These are phyloP conservation scores for Flaveria bidentis DNA, from an alignment of 129 eudicot species.

Conservation along the genomic window DNA sequence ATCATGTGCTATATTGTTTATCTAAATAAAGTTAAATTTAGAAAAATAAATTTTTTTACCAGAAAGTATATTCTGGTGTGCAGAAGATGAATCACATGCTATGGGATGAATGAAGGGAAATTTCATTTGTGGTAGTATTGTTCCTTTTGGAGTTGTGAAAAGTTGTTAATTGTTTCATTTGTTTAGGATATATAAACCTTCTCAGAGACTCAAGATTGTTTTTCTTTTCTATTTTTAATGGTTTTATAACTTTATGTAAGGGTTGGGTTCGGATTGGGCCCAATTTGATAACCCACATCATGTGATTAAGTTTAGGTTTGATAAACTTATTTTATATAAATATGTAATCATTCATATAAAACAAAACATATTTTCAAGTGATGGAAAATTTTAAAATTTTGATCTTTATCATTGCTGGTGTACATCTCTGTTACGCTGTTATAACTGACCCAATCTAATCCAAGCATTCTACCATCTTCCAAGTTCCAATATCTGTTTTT, in stretches of 20 bases:
- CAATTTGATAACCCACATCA: background rate
- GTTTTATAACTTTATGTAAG: constrained; percentile 17
- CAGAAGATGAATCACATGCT: constrained; percentile 5
- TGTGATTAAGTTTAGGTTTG: constrained; percentile 4
- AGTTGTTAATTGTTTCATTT: constrained; percentile 32
- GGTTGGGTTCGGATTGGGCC: constrained; percentile 7
- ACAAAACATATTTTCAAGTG: background rate
- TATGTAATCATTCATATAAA: background rate
- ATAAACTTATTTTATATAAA: background rate
- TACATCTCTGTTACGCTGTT: too few relatives aligned
- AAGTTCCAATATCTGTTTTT: too few relatives aligned
- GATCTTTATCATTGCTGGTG: background rate
- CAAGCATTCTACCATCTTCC: too few relatives aligned
- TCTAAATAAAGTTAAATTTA: background rate
- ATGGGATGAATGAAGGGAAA: constrained; percentile 34
- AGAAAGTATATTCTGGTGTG: background rate
- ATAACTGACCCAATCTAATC: too few relatives aligned
- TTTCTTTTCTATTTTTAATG: background rate
- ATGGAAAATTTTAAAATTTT: background rate
- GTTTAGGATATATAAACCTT: constrained; percentile 32
- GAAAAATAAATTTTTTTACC: background rate
- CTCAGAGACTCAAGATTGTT: background rate
- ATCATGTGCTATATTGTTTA: background rate
- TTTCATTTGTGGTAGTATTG: constrained; percentile 22
- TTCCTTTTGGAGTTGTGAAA: constrained; percentile 19